A percentile compares a stretch with the other conserved stretches of the same genome.
Evolutionary conservation across 2,329 filamentous ascomycete species (phyloP).

Genomic region (Botrytis squamosa): DNA sequence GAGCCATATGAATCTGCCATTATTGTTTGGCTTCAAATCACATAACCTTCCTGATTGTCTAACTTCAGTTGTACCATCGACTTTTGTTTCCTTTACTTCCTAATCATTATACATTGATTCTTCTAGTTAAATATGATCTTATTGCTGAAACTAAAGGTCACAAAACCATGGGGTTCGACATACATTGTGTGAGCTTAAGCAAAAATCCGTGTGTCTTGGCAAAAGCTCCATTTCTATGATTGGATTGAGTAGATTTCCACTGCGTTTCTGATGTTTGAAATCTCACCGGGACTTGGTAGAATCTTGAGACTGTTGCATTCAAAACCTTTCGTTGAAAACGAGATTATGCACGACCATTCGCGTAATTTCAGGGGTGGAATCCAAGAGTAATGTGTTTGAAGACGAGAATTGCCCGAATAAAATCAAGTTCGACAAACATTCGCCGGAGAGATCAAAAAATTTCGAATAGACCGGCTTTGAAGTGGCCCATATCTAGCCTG

Average conservation of each 20-base stretch:
- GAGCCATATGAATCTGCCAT: not conserved
- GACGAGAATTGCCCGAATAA: not conserved
- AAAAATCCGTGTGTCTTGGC: not conserved
- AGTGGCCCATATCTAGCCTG: not conserved
- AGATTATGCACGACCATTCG: not conserved
- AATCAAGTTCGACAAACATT: not conserved
- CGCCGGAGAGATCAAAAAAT: not conserved
- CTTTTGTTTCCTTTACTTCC: rapidly evolving
- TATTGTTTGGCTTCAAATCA: not conserved
- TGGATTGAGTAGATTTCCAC: not conserved
- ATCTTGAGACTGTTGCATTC: not conserved
- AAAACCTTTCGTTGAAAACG: not conserved
- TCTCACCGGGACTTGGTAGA: not conserved
- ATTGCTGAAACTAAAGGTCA: not conserved
- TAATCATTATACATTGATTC: not conserved
- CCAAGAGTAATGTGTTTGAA: not conserved
- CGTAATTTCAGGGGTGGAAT: not conserved
- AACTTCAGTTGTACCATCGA: not conserved
- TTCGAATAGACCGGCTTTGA: not conserved
- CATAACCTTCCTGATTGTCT: not conserved
- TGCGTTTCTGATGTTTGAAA: not conserved
- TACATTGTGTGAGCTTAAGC: not conserved
- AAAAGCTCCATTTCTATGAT: not conserved
- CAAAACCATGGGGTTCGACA: not conserved
- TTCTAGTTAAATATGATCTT: not conserved